Percentiles rank a stretch among this genome's conserved stretches.
Conservation (phyloP, 1,284 basidiomycete species). For the Sutorius eximius region DNA sequence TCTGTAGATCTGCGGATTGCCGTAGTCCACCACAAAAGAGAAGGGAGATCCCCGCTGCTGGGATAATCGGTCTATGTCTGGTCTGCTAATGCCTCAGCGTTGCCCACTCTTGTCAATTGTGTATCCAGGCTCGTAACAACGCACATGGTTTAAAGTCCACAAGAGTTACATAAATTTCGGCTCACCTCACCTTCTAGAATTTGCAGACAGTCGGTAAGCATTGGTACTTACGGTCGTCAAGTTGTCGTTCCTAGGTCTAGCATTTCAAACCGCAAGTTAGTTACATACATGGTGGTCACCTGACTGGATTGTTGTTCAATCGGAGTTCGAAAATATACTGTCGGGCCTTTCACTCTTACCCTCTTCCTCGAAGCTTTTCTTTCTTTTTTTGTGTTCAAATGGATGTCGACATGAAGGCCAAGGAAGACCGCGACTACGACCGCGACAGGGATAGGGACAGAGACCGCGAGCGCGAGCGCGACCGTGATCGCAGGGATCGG, state of each 20-base stretch:
- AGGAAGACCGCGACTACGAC: constrained; percentile 66
- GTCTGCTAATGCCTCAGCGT: neutral
- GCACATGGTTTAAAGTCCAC: neutral
- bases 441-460: constrained; percentile 46
- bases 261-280: too few species aligned
- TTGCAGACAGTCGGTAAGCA: neutral
- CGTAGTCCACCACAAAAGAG: neutral
- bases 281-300: too few species aligned
- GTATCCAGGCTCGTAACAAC: neutral
- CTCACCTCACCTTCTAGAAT: neutral
- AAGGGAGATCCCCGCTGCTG: neutral
- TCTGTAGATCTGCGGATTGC: neutral
- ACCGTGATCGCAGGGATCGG: constrained; percentile 43
- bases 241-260: too few species aligned
- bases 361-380: constrained; percentile 1
- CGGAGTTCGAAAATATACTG: constrained; percentile 18
- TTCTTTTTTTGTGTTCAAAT: constrained; percentile 37
- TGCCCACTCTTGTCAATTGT: neutral
- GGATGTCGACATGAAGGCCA: constrained; percentile 78
- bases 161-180: neutral
- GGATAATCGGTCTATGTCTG: neutral
- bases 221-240: neutral
- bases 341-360: constrained; percentile 15
- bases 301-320: constrained; percentile 16
- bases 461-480: constrained; percentile 46